A percentile compares a stretch with the other conserved stretches of the same genome.
Conservation (phyloP, 371 early-diverging fungal genomes). For the Saksenaea vasiformis region DNA sequence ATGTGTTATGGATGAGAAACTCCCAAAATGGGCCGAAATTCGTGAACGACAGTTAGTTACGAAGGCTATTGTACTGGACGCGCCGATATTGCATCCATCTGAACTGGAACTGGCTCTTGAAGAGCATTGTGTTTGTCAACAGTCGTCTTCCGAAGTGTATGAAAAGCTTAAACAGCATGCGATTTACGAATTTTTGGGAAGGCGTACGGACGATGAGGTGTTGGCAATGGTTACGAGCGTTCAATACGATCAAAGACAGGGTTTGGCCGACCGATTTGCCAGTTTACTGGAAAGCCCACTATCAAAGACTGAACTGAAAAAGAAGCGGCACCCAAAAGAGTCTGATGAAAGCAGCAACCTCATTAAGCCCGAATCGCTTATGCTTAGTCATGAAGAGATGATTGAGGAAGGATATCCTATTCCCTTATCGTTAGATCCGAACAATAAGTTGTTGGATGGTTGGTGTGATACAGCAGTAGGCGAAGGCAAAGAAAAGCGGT, state of each 20-base stretch:
- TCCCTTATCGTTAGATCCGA: constrained; percentile 31
- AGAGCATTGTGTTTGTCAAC: constrained; percentile 10
- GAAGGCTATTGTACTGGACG: constrained; percentile 25
- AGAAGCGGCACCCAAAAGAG: constrained; percentile 21
- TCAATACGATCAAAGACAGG: background rate
- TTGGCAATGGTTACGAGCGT: background rate
- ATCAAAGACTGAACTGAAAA: constrained; percentile 28
- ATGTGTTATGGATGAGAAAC: background rate
- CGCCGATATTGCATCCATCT: constrained; percentile 28
- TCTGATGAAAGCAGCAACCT: constrained; percentile 4
- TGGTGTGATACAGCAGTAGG: constrained; percentile 49
- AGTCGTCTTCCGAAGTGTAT: constrained; percentile 15
- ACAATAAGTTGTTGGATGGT: constrained; percentile 26
- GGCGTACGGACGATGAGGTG: background rate
- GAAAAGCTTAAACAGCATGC: constrained; percentile 7
- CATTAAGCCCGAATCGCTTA: constrained; percentile 18
- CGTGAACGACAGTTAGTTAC: constrained; percentile 9
- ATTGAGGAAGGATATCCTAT: constrained; percentile 51
- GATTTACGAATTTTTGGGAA: background rate
- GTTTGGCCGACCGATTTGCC: constrained; percentile 26
- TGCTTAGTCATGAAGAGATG: constrained; percentile 41
- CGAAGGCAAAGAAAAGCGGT: constrained; percentile 26
- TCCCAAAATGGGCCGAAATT: constrained; percentile 4
- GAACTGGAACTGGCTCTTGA: constrained; percentile 20
- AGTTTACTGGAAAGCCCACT: constrained; percentile 29